Evolutionary conservation across 768 basidiomycete species (phyloP), one percentile per base, ranked within the genome.

Genomic region (Collybiopsis luxurians): DNA sequence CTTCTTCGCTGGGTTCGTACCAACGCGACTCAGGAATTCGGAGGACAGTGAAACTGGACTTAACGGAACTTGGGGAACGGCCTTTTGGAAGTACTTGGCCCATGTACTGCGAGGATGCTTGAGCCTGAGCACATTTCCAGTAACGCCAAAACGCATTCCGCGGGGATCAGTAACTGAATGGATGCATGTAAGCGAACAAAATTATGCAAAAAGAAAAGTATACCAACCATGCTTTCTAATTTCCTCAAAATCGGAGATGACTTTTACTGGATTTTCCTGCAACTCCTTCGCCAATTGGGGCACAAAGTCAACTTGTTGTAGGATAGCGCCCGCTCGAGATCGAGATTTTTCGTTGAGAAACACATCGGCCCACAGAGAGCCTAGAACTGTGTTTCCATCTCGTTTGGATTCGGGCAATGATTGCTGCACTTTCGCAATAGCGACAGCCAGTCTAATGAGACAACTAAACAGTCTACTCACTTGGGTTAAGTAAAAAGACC

Each of bases 321-420:
- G 77, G 40, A 98, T 76, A 27, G 83, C 80, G 62, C 79, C 79
- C 53, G 83, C 82, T 30, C 85, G 81, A 12, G 83, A 82, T 10
- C 89, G 89, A 4, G 90, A 92, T 47, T 76, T 78, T 61, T 86
- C 80, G 60, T 82, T 80, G 64, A 83, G 90, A 24, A 93, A 65
- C 26, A 92, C 66, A 58, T 85, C 80, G 17, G 81, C 73, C 73
- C 83, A 86, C 28, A 93, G 73, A 7, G 93, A 88, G 10, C 79
- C 78, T 45, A 94, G 76, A 11, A 98, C 90, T 27, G 82, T 87
- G 65, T 75, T 84, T 12, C 95, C 96, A 66, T 92, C 89, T 38
- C 97, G 84, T 77, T 98, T 98, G 63, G 91, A 75, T 67, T 94
- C 89, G 2, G 97, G 96, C 30, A 99, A 77, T 19, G 86, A 86